Percentiles rank a stretch among this genome's conserved stretches.
Conservation (phyloP, 83 land plant species). For the Thuja plicata region DNA sequence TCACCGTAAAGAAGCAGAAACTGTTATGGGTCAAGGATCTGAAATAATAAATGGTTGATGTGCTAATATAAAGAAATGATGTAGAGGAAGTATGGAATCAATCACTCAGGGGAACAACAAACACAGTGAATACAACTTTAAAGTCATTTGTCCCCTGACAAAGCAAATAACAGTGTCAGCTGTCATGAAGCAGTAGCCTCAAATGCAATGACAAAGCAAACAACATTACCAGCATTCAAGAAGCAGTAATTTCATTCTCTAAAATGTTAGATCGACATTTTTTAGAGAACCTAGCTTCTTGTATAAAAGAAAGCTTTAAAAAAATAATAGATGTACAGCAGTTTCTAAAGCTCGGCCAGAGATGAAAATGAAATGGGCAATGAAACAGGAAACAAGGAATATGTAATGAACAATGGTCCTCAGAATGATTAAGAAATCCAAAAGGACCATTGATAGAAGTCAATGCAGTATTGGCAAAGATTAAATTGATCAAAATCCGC, state of each 20-base stretch:
- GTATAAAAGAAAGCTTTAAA: too few relatives aligned
- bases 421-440: not conserved
- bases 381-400: not conserved
- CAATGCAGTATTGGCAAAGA: not conserved
- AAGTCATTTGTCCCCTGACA: not conserved
- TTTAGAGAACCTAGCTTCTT: not conserved
- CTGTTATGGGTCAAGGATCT: not conserved
- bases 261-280: not conserved
- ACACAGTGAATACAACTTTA: not conserved
- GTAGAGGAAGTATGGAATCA: not conserved
- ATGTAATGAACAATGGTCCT: not conserved
- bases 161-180: not conserved
- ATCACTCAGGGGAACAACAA: not conserved
- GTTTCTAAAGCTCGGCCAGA: not conserved
- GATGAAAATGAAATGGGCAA: not conserved
- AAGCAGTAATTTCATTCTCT: not conserved
- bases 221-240: not conserved
- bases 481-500: not conserved
- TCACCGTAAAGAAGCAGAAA: not conserved
- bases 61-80: not conserved
- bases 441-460: not conserved
- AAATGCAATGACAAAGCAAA: not conserved
- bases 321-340: not conserved
- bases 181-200: not conserved
- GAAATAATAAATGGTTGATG: not conserved